Base-by-base conservation (phyloP, 108 stramenopile genomes). In the Cyclostephanos invisitatus region DNA sequence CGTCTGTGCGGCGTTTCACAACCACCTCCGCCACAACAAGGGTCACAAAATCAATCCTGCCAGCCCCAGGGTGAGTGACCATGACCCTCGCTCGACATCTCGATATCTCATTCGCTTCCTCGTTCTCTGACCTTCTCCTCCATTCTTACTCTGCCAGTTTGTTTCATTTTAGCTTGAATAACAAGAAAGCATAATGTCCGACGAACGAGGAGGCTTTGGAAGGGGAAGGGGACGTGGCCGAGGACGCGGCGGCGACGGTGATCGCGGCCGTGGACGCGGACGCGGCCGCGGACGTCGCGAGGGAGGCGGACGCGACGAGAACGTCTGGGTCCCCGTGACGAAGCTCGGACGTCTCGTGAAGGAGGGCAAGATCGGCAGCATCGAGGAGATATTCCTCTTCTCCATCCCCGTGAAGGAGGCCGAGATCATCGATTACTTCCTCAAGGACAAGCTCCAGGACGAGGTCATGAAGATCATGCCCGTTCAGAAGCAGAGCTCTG, bases 401-500 rank as follows among this genome's bases (percentile, higher is more conserved):
- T 97, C 97, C 80, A 91, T 99, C 75, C 97, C 98, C 55, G 96
- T 99, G 80, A 99, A 99, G 97, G 99, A 99, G 89, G 94, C 94
- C 57, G 97, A 98, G 81, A 99, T 99, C 80, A 97, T 99, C 71
- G 99, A 99, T 73, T 91, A 86, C 78, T 96, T 96, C 86, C 83
- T 95, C 57, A 92, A 93, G 87, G 96, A 96, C 77, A 92, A 93
- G 84, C 97, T 99, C 63, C 93, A 95, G 75, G 99, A 99, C 80
- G 99, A 99, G 85, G 99, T 99, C 62, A 99, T 99, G 99, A 99
- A 98, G 95, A 99, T 99, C 94, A 97, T 99, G 97, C 98, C 99
- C 46, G 99, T 99, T 55, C 99, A 99, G 93, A 98, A 98, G 93
- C 96, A 97, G 85, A 96, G 97, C 58, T 94, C 96, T 22, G 99